These are phyloP conservation scores for Chalciporus sphaerocephalus DNA, from an alignment of 768 basidiomycete species.

Conservation along the genomic window DNA sequence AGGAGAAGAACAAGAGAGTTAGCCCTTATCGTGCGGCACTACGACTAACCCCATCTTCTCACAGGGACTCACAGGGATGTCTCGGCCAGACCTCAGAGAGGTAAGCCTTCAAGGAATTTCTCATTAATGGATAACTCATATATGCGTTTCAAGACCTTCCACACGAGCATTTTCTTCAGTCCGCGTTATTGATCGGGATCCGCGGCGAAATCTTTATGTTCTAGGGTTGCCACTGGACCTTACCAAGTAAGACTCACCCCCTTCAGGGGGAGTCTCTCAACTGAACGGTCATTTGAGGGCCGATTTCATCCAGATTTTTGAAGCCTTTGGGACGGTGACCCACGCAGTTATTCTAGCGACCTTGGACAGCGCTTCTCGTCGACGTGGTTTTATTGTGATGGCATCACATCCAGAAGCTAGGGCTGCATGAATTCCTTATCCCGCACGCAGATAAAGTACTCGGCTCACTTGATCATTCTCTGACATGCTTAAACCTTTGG, in stretches of 20 bases:
- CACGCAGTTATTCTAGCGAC: slow-evolving; percentile 83
- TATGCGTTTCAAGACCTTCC: slow-evolving; percentile 36
- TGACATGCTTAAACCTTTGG: slow-evolving; percentile 2
- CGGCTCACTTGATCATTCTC: background rate
- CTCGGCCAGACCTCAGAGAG: slow-evolving; percentile 54
- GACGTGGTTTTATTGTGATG: slow-evolving; percentile 84
- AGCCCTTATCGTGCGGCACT: no score
- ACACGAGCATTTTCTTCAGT: slow-evolving; percentile 18
- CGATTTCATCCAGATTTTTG: slow-evolving; percentile 61
- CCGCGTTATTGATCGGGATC: slow-evolving; percentile 32
- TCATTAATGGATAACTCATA: slow-evolving; percentile 8
- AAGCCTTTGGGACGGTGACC: slow-evolving; percentile 59
- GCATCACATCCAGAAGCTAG: slow-evolving; percentile 67
- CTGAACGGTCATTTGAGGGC: slow-evolving; percentile 21
- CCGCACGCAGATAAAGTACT: slow-evolving; percentile 66
- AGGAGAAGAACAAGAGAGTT: slow-evolving; percentile 14
- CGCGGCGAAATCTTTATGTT: slow-evolving; percentile 77
- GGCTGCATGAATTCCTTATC: slow-evolving; percentile 63
- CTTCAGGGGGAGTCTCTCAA: background rate
- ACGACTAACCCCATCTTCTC: slow-evolving; percentile 8
- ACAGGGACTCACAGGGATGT: slow-evolving; percentile 11
- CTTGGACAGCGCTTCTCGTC: slow-evolving; percentile 76
- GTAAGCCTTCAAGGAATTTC: slow-evolving; percentile 37
- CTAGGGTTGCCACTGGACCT: slow-evolving; percentile 80
- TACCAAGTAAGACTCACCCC: slow-evolving; percentile 51